Conservation (phyloP, 2,329 filamentous ascomycete species). For the Aureobasidium sp. region DNA sequence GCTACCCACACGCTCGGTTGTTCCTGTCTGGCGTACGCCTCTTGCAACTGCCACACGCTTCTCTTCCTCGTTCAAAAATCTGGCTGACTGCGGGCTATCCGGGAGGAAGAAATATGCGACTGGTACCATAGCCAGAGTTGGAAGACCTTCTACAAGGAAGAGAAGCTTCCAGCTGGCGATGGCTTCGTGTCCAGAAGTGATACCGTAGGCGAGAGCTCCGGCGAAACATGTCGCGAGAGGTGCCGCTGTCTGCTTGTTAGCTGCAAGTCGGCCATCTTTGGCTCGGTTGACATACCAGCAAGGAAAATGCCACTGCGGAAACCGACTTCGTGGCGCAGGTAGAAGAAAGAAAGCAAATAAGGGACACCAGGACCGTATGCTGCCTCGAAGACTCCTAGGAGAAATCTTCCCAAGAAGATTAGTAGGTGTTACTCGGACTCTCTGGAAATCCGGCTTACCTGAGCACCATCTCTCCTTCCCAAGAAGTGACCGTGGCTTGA, state of each 20-base stretch:
- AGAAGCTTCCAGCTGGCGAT: constrained; percentile 56
- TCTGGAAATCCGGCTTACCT: not conserved
- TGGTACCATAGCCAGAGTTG: constrained; percentile 47
- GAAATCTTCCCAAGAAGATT: constrained; percentile 28
- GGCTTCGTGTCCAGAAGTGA: constrained; percentile 50
- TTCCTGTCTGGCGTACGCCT: constrained; percentile 45
- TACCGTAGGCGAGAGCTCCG: constrained; percentile 55
- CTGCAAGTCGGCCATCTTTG: too few relatives aligned
- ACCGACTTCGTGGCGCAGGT: constrained; percentile 49
- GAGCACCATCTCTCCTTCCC: constrained; percentile 37
- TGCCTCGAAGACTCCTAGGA: constrained; percentile 48
- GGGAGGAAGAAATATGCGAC: constrained; percentile 49
- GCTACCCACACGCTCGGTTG: constrained; percentile 27
- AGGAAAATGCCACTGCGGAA: constrained; percentile 49
- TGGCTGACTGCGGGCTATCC: constrained; percentile 42
- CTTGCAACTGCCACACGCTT: constrained; percentile 48
- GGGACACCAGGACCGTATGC: constrained; percentile 40
- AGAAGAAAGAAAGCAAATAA: constrained; percentile 50
- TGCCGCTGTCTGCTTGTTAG: constrained; percentile 30
- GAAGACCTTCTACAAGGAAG: constrained; percentile 56
- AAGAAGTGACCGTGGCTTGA: constrained; percentile 33
- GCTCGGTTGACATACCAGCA: constrained; percentile 12
- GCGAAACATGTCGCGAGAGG: constrained; percentile 75
- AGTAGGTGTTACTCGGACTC: not conserved
- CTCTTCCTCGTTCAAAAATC: constrained; percentile 49